Evolutionary conservation across 495 filamentous ascomycete species (phyloP).

Genomic region (Parachaetomium inaequale): DNA sequence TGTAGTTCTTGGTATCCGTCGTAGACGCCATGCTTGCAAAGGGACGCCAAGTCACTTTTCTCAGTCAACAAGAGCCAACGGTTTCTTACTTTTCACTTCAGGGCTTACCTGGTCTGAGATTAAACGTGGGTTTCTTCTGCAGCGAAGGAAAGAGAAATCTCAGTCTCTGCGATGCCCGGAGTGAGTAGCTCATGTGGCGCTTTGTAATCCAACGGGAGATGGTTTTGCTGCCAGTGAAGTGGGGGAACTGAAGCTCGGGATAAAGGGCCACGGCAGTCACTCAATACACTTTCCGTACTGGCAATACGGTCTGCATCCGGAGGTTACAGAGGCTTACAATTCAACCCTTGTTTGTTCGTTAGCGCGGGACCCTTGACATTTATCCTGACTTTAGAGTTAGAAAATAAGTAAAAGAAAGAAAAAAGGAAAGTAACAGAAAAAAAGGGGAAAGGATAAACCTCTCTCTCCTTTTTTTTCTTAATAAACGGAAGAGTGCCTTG

Average conservation of each 20-base stretch:
- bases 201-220: background rate
- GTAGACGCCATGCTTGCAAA: conserved; percentile 62
- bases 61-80: background rate
- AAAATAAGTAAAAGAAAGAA: no score
- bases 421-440: no score
- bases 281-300: background rate
- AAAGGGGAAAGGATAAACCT: no score
- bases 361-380: no score
- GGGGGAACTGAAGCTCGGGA: background rate
- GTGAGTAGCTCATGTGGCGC: conserved; percentile 23
- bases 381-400: no score
- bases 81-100: background rate
- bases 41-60: background rate
- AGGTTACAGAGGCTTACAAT: no score
- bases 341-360: no score
- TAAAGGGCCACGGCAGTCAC: no score
- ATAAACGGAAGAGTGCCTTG: no score
- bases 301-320: background rate
- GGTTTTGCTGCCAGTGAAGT: background rate
- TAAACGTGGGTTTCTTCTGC: conserved; percentile 11
- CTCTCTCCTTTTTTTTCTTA: no score
- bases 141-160: conserved; percentile 13
- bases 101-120: conserved; percentile 1
- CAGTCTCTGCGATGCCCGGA: conserved; percentile 21
- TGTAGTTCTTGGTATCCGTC: conserved; percentile 77